phyloP scores from a whole-genome alignment of 2,329 filamentous ascomycete genomes.

The Fusarium lateritium region DNA sequence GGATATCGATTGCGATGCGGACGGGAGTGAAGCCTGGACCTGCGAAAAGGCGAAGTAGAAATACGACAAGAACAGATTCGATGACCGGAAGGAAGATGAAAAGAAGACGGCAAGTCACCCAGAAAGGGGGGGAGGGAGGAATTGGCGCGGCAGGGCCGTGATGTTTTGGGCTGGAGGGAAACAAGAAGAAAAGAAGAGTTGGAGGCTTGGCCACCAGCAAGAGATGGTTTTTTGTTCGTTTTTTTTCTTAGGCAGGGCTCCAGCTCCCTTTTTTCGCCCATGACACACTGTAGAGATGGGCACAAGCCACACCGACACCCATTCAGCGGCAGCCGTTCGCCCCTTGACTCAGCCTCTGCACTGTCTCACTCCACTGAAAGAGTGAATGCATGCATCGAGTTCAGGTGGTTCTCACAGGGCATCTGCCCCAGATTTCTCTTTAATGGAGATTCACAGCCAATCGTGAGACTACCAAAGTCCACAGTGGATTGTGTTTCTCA shows the following conservation, averaged over 20 bases:
- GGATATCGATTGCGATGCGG: conserved; percentile 44
- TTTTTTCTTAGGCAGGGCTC: conserved; percentile 18
- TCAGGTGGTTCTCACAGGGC: conserved; percentile 11
- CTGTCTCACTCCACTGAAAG: conserved; percentile 26
- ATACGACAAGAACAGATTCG: conserved; percentile 54
- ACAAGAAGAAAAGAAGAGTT: conserved; percentile 43
- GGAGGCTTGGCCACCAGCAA: conserved; percentile 39
- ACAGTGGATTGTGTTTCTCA: conserved; percentile 4
- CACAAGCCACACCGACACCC: conserved; percentile 34
- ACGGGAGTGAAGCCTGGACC: conserved; percentile 39
- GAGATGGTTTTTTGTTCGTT: conserved; percentile 48
- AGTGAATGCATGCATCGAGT: conserved; percentile 1
- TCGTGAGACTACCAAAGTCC: conserved; percentile 1
- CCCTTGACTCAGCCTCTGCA: conserved; percentile 38
- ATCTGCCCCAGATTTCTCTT: conserved; percentile 10
- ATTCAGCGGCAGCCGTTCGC: conserved; percentile 13
- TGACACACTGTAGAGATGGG: conserved; percentile 10
- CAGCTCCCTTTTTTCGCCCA: conserved; percentile 31
- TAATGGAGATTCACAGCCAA: conserved; percentile 3
- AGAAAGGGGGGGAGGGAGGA: conserved; percentile 49
- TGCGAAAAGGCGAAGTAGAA: conserved; percentile 43
- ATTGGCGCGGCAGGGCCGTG: conserved; percentile 64
- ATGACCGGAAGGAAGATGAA: conserved; percentile 53
- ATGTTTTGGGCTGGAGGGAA: conserved; percentile 52
- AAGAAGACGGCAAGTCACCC: conserved; percentile 59